Base-by-base conservation (phyloP, 129 eudicot genomes). In the Artemisia annua region DNA sequence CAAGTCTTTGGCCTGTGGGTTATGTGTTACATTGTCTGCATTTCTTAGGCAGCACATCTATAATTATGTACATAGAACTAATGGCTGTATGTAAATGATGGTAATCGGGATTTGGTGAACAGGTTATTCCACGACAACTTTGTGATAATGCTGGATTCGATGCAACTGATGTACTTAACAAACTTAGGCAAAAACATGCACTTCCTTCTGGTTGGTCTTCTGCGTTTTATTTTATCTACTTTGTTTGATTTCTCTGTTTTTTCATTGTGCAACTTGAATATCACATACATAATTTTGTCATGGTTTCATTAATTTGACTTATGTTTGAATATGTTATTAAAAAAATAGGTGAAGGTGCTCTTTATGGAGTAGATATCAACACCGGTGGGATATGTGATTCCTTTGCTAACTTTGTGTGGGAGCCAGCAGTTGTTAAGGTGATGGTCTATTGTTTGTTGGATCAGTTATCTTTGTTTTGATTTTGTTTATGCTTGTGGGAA, bases 111-210 rank as follows among this genome's bases (percentile, higher is more conserved):
- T 50, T 28, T 59, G 43, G 39, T 67, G 48, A 22, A 76, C 86
- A 92, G 96, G 88, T 92, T 66, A 92, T 92, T 78, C 98, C 98
- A 5, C 79, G 98, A 28, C 98, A 92, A 73, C 88, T 87, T 66
- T 92, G 98, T 74, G 98, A 92, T 69, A 89, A 89, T 85, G 98
- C 98, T 76, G 98, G 98, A 78, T 92, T 92, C 76, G 98, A 92
- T 87, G 98, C 98, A 43, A 92, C 96, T 79, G 96, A 92, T 82
- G 95, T 89, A 59, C 84, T 92, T 77, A 92, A 92, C 88, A 92
- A 92, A 61, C 83, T 92, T 69, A 89, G 98, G 80, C 98, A 89
- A 71, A 92, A 92, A 73, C 98, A 92, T 69, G 98, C 98, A 9
- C 86, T 92, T 67, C 79, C 95, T 6, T 81, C 90, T 67, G 96